Base-by-base conservation (phyloP, 805 yeast genomes). In the Teunomyces funiuensis region DNA sequence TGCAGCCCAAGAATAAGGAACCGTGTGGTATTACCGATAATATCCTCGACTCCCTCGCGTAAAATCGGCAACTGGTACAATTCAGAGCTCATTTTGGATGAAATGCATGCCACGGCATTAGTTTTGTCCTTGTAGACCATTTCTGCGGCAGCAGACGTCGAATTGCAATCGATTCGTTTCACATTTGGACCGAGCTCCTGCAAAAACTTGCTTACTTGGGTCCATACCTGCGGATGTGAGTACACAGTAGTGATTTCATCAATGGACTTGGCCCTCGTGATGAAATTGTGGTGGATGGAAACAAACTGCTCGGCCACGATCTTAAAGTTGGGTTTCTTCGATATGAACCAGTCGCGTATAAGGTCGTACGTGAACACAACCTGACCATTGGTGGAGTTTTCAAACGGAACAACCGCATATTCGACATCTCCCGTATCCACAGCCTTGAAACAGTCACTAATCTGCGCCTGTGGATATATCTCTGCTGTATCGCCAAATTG, bases 171-270 rank as follows among this genome's bases (percentile, higher is more conserved):
- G 13, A 85, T 69, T 45, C 64, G 73, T 39, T 73, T 74, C 25
- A 76, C 52, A n/a, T 50, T 67, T 16, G 10, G 57, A 41, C 29
- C 55, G 44, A 56, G 68, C 46, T 14, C 67, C 56, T 36, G 50
- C 30, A 85, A 57, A 66, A 86, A 93, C 16, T 66, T 59, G 2
- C 74, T 67, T 37, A 87, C 83, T 59, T 91, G 99, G 7, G 97
- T 95, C 99, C 99, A 91, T 0, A 90, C 99, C 61, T 91, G 99
- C 2, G 99, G 97, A 63, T 91, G 99, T 3, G 97, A 86, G 65
- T 86, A 87, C 14, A 91, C 75, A 23, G 72, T 76, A 11, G 57
- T 62, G 39, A 89, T 74, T 10, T 71, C 58, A 1, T 59, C 48
- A 3, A 83, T 50, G 25, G 69, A 71, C 34, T 56, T 52, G 6